Evolutionary conservation across 495 filamentous ascomycete genomes (phyloP).

Genomic region (Antarctomyces pellizariae): DNA sequence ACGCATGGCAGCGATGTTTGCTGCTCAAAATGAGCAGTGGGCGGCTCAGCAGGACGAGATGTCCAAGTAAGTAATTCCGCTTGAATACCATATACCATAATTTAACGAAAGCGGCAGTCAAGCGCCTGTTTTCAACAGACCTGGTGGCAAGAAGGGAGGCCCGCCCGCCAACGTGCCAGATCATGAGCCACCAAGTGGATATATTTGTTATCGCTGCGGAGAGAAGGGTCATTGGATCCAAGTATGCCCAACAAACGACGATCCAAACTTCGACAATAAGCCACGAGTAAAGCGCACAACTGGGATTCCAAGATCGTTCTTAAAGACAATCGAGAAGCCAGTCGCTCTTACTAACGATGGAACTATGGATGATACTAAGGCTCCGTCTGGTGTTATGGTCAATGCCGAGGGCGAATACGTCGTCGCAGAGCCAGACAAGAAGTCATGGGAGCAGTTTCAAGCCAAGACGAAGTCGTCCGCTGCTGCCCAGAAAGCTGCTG

Average conservation of each 20-base stretch:
- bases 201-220: constrained; percentile 92
- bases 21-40: constrained; percentile 68
- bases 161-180: constrained; percentile 60
- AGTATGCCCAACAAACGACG: constrained; percentile 87
- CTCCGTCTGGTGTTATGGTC: constrained; percentile 75
- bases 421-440: constrained; percentile 80
- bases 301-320: constrained; percentile 79
- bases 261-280: constrained; percentile 79
- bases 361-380: constrained; percentile 49
- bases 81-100: constrained; percentile 4
- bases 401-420: constrained; percentile 95
- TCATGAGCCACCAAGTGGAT: constrained; percentile 74
- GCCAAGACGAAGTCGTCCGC: constrained; percentile 71
- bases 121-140: constrained; percentile 26
- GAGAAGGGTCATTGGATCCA: constrained; percentile 99
- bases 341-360: constrained; percentile 48
- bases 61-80: constrained; percentile 49
- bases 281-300: constrained; percentile 86
- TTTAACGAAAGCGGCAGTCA: constrained; percentile 22
- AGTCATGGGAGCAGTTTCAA: constrained; percentile 89
- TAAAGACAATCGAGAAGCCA: constrained; percentile 84
- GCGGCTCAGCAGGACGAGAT: constrained; percentile 72
- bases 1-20: constrained; percentile 71
- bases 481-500: constrained; percentile 48
- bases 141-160: constrained; percentile 29